These are phyloP conservation scores for Botryotinia calthae DNA, from an alignment of 2,329 filamentous ascomycete genomes.

Conservation along the genomic window DNA sequence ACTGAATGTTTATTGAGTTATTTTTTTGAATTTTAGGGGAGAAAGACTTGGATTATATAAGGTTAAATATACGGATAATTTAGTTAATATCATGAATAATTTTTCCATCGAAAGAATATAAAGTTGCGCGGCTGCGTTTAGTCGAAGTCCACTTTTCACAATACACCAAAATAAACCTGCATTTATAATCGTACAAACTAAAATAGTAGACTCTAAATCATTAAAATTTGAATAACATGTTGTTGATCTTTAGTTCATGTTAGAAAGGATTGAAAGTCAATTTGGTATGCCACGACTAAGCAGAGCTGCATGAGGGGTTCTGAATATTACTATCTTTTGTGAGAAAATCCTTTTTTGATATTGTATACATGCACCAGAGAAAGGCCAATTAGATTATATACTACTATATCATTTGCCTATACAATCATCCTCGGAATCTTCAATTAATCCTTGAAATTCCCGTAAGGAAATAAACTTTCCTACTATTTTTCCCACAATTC, in stretches of 20 bases:
- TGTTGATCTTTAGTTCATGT: neutral
- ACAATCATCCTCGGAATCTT: too few species aligned
- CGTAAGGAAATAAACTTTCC: too few species aligned
- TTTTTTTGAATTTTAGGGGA: neutral
- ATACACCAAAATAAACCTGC: neutral
- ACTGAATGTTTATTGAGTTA: neutral
- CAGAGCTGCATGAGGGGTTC: neutral
- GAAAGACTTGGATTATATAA: neutral
- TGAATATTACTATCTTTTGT: neutral
- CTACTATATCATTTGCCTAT: too few species aligned
- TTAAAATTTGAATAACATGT: neutral
- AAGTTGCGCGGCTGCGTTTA: neutral
- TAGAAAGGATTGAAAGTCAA: neutral
- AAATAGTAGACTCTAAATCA: neutral
- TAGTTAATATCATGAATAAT: neutral
- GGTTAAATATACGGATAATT: neutral
- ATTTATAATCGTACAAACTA: neutral
- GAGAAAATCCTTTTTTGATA: neutral
- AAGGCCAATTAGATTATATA: too few species aligned
- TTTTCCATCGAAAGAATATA: neutral
- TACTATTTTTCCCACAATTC: too few species aligned
- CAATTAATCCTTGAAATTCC: too few species aligned
- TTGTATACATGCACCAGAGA: neutral
- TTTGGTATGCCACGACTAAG: neutral
- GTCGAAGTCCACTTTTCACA: neutral